Evolutionary conservation across 345 rosid species (phyloP), one percentile per base, ranked within the genome.

Genomic region (Salix viminalis): DNA sequence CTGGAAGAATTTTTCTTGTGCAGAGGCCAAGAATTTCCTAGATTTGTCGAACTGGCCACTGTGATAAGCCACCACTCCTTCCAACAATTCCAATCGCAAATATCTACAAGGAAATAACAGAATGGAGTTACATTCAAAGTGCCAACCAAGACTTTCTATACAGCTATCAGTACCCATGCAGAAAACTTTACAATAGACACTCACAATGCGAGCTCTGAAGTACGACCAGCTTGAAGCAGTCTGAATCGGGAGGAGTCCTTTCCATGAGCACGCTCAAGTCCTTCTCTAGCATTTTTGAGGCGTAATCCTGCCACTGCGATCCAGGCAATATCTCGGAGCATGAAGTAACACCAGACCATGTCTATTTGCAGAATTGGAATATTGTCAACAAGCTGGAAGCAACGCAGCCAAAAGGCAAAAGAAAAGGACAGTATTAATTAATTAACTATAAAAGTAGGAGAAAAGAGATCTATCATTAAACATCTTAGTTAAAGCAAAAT

Each of bases 301-400:
- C 97, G 96, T 56, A 85, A 71, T 69, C 97, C 98, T 42, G 97
- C 99, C 80, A 85, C 90, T n/a, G 99, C 87, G 26, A 95, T 89
- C 83, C 94, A 86, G 41, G 90, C 91, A 85, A 95, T 76, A 84
- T 95, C 97, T 69, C 79, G 89, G 54, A 93, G 96, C 97, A 91
- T 85, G 88, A 93, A 95, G 80, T 90, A 93, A 82, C 98, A 95
- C 99, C 99, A 95, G 15, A 93, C 99, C 87, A 93, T 91, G 91
- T 95, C 98, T 83, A 95, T 90, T 88, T 95, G 93, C 86, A 95
- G 85, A 61, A 95, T 90, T 42, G 99, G 90, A 80, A 93, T 87
- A 79, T 93, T 95, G 85, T 95, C 98, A 80, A 91, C 87, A 72
- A 90, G 79, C 99, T 95, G 90, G 36, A 86, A 81, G 60, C 36